Evolutionary conservation across 1,284 basidiomycete genomes (phyloP), one percentile per base, ranked within the genome.

Genomic region (Apiotrichum mycotoxinovorans): DNA sequence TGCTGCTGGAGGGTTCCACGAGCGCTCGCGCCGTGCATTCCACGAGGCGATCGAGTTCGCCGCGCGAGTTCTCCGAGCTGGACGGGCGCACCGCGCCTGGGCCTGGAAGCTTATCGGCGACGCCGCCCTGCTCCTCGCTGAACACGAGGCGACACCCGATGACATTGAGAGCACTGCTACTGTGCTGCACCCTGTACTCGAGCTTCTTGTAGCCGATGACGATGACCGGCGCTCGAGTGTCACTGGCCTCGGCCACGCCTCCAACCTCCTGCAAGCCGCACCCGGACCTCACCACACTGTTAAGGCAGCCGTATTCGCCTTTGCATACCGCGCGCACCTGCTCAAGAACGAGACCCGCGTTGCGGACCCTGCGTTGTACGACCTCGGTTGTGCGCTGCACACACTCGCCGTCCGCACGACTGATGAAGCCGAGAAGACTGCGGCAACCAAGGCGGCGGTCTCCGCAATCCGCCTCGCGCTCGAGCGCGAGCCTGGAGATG

Each of bases 101-200:
- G 85, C 83, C 0, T 98, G 95, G 94, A 98, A 98, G 75, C 80
- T 86, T 3, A 80, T 87, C 12, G 88, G 84, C 0, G 95, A 98
- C 73, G 85, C 87, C 1, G 76, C 89, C 3, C 86, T 85, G 64
- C 79, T 83, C 50, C 76, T 94, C 0, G 86, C 87, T 0, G 57
- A 62, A 15, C 67, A 66, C 37, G 71, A 76, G 37, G 61, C 69
- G 4, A 66, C 64, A n/a, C 62, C 64, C 1, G 61, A 72, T 26
- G 73, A 79, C 46, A 58, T 67, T 3, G 58, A 64, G 8, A 64
- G 63, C 7, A 69, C 73, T 0, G 54, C 65, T 7, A 58, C 59
- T 0, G 62, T 68, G 30, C 50, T 79, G 4, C 54, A 59, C 25
- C 69, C 74, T 0, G 64, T 73, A 0, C 63, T 78, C 11, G 64